Percentiles rank a stretch among this genome's conserved stretches.
Evolutionary conservation across 352 stramenopile species (phyloP).

Genomic region (Globisporangium yorkense): DNA sequence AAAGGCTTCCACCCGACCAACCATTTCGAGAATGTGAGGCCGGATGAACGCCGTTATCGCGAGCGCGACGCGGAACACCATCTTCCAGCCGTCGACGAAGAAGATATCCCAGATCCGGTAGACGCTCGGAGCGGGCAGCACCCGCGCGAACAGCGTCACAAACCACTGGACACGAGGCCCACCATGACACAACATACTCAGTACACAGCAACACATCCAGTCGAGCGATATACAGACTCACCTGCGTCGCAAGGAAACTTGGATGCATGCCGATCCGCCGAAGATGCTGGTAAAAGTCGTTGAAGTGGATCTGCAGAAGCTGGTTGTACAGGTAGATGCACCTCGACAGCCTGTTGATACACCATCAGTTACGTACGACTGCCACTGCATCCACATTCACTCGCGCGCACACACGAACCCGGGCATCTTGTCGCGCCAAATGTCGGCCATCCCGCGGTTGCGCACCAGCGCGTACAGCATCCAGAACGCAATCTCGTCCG

Average conservation of each 20-base stretch:
- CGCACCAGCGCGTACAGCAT: constrained; percentile 50
- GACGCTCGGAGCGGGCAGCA: constrained; percentile 39
- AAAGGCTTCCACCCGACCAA: constrained; percentile 11
- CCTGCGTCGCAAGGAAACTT: constrained; percentile 73
- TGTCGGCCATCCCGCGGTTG: constrained; percentile 44
- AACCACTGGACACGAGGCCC: constrained; percentile 50
- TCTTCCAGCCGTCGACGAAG: constrained; percentile 74
- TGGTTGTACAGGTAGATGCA: constrained; percentile 79
- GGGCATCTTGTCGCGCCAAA: constrained; percentile 78
- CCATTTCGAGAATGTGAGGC: constrained; percentile 50
- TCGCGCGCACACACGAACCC: constrained; percentile 23
- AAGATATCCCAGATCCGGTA: constrained; percentile 66
- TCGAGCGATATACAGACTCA: constrained; percentile 8
- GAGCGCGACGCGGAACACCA: constrained; percentile 63
- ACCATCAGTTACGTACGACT: neutral
- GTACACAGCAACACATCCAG: neutral
- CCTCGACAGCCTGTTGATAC: constrained; percentile 31
- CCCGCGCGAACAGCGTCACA: constrained; percentile 74
- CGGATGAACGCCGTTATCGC: constrained; percentile 54
- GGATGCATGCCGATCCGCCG: constrained; percentile 78
- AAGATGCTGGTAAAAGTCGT: constrained; percentile 55
- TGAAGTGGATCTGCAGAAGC: constrained; percentile 61
- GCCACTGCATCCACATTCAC: neutral
- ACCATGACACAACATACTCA: neutral
- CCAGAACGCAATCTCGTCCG: constrained; percentile 62